Base-by-base conservation (phyloP, 257 asterid species). In the Penstemon barbatus region DNA sequence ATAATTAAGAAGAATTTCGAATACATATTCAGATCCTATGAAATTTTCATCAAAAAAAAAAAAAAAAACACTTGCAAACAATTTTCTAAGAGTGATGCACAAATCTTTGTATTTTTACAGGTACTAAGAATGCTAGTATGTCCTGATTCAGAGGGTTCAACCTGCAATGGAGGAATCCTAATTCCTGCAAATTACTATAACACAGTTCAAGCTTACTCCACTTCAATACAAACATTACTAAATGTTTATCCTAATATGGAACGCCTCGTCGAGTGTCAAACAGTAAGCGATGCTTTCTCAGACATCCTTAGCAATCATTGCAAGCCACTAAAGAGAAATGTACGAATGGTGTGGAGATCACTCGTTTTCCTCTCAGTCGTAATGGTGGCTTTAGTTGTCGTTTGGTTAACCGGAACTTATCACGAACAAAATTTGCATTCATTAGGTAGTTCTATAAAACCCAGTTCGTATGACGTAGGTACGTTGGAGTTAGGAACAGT, bases 211-310 rank as follows among this genome's bases (percentile, higher is more conserved):
- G 84, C 87, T 3, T 92, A 90, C 79, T 71, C 92, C 2, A 73
- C 72, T 2, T 81, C 98, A 8, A 84, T 90, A 61, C 96, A 88
- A 57, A 78, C 64, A 45, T 71, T 92, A n/a, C 70, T 92, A 7
- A 80, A 88, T 48, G 94, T 80, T 25, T 92, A 88, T 63, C 98
- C 98, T 0, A 84, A 77, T 0, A 77, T 92, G 89, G 91, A 90
- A 19, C 67, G 80, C 71, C 79, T 92, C 8, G 87, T 89, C 6
- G 85, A 92, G 72, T 92, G 97, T 25, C 74, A 76, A 67, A 82
- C 87, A 6, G 92, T 90, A 6, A 68, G 78, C 40, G 74, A 76
- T 1, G 91, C 97, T 1, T 92, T 92, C 75, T 50, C 84, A 0
- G 80, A 84, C 41, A 90, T 92, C 70, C 83, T 88, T 15, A 57